phyloP scores from a whole-genome alignment of 805 yeast genomes.

The Babjeviella inositovora region DNA sequence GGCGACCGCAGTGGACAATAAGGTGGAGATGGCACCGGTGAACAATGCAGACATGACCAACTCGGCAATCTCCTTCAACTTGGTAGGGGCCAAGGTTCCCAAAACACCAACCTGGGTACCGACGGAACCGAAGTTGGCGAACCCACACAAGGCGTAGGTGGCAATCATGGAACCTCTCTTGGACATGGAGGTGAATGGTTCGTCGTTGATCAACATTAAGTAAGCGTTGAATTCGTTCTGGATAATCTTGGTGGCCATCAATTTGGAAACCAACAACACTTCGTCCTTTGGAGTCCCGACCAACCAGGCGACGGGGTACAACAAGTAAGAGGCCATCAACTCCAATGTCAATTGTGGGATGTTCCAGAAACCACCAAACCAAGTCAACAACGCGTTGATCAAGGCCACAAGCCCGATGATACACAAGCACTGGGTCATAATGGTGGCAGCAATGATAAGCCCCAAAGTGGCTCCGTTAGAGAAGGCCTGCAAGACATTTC shows the following conservation, averaged over 20 bases:
- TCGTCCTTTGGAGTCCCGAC: constrained; percentile 22
- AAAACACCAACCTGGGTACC: constrained; percentile 49
- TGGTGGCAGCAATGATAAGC: constrained; percentile 20
- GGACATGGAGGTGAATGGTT: constrained; percentile 28
- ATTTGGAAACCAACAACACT: constrained; percentile 18
- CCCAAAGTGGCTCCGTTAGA: constrained; percentile 33
- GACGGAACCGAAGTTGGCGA: constrained; percentile 44
- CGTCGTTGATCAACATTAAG: constrained; percentile 14
- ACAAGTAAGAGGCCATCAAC: constrained; percentile 18
- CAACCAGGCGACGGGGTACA: constrained; percentile 23
- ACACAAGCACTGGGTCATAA: constrained; percentile 25
- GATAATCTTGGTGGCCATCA: constrained; percentile 39
- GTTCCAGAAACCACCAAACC: constrained; percentile 29
- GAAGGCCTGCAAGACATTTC: constrained; percentile 40
- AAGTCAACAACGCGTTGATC: constrained; percentile 20
- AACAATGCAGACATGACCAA: constrained; percentile 30
- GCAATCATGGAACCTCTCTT: constrained; percentile 37
- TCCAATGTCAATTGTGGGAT: constrained; percentile 19
- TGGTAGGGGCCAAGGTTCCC: constrained; percentile 34
- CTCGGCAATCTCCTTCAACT: constrained; percentile 26
- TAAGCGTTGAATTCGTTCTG: constrained; percentile 50
- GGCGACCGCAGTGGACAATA: constrained; percentile 40
- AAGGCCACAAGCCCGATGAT: constrained; percentile 23
- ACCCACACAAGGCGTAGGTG: constrained; percentile 48
- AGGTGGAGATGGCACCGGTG: constrained; percentile 36